Percentiles rank a stretch among this genome's conserved stretches.
These are phyloP conservation scores for Candida schatavii DNA, from an alignment of 805 yeast genomes.

Conservation along the genomic window DNA sequence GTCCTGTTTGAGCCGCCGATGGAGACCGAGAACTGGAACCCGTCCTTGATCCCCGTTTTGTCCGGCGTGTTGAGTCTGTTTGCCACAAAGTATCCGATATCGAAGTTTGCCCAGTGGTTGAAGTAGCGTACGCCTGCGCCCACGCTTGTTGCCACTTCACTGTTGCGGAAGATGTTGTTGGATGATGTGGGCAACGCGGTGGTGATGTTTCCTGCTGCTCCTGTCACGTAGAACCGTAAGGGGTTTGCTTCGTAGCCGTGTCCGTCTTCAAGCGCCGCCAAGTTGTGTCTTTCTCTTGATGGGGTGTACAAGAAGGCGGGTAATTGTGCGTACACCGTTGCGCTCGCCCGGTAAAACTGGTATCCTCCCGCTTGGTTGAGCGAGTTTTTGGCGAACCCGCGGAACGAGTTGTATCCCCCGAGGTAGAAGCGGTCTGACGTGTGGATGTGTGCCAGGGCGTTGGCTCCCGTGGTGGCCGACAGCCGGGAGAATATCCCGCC, in stretches of 20 bases:
- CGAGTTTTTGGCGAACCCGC: conserved; percentile 67
- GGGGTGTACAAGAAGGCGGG: conserved; percentile 43
- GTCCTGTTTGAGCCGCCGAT: conserved; percentile 36
- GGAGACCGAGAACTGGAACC: conserved; percentile 36
- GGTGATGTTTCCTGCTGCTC: conserved; percentile 56
- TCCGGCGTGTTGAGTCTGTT: conserved; percentile 15
- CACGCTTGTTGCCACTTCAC: conserved; percentile 20
- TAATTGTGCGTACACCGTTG: conserved; percentile 55
- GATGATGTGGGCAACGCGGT: conserved; percentile 53
- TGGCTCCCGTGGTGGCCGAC: conserved; percentile 5
- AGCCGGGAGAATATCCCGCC: conserved; percentile 53
- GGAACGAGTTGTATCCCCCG: conserved; percentile 74
- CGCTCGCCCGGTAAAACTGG: conserved; percentile 53
- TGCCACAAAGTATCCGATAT: conserved; percentile 37
- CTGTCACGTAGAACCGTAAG: conserved; percentile 54
- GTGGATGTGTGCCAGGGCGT: conserved; percentile 40
- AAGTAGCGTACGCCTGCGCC: conserved; percentile 40
- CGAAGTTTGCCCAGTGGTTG: conserved; percentile 39
- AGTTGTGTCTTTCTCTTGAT: conserved; percentile 8
- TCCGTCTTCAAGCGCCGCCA: conserved; percentile 2
- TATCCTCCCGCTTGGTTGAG: conserved; percentile 78
- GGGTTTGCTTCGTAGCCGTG: conserved; percentile 25
- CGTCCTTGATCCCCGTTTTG: conserved; percentile 32
- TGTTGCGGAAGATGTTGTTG: conserved; percentile 21
- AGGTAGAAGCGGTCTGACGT: conserved; percentile 77